Conservation (phyloP, 176 grass and related monocot species). For the Zoysia japonica region DNA sequence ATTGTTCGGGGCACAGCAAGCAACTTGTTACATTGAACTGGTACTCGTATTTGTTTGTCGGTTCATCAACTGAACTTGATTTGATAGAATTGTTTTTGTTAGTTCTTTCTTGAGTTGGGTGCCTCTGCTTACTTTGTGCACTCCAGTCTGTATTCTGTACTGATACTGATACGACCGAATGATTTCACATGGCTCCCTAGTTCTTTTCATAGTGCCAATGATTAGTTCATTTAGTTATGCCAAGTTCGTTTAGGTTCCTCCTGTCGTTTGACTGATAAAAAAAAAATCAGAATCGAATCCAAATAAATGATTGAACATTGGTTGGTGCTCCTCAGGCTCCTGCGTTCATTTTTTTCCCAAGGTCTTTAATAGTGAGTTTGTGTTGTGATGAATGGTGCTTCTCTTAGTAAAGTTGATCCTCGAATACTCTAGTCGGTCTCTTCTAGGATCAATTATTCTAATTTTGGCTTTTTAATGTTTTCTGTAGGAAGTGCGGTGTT, state of each 20-base stretch:
- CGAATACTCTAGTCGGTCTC: neutral
- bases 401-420: constrained; percentile 2
- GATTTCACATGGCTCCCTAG: constrained; percentile 12
- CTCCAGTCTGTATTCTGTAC: neutral
- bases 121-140: neutral
- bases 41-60: too few relatives aligned
- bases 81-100: neutral
- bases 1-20: neutral
- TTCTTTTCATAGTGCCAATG: constrained; percentile 9
- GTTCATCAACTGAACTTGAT: too few relatives aligned
- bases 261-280: constrained; percentile 37
- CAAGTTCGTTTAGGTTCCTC: constrained; percentile 25
- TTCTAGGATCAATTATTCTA: constrained; percentile 21
- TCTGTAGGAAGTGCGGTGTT: constrained; percentile 37
- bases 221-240: constrained; percentile 18
- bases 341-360: neutral
- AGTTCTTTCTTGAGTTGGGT: neutral
- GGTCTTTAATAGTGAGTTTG: neutral
- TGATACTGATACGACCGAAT: constrained; percentile 23
- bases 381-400: constrained; percentile 1
- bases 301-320: constrained; percentile 21
- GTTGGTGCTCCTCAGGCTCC: constrained; percentile 1
- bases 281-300: neutral
- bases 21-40: neutral
- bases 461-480: constrained; percentile 32